Evolutionary conservation across 1,139 yeast species (phyloP).

Genomic region (Sporopachydermia cereana): DNA sequence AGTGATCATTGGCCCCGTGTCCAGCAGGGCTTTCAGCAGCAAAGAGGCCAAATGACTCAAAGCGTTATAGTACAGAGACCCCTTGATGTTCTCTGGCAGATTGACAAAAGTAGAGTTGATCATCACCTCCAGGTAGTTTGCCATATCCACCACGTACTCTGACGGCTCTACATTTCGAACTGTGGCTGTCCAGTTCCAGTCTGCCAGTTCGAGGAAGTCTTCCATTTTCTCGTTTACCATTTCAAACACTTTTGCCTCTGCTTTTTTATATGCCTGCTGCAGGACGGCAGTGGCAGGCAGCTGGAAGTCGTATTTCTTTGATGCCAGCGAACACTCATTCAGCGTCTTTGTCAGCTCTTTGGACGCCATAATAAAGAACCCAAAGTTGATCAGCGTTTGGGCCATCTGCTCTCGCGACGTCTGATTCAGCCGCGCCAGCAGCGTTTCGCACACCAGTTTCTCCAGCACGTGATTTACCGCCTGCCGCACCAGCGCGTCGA

Average conservation of each 20-base stretch:
- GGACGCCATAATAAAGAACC: conserved; percentile 59
- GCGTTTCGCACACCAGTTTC: conserved; percentile 58
- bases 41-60: conserved; percentile 76
- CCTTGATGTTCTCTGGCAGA: conserved; percentile 66
- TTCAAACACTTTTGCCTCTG: conserved; percentile 73
- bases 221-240: conserved; percentile 67
- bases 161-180: conserved; percentile 50
- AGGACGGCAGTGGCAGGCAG: conserved; percentile 47
- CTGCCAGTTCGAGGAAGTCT: conserved; percentile 75
- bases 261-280: conserved; percentile 50
- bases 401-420: conserved; percentile 84
- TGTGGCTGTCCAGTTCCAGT: conserved; percentile 65
- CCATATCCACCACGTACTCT: conserved; percentile 69
- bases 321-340: conserved; percentile 20
- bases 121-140: conserved; percentile 77
- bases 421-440: conserved; percentile 48
- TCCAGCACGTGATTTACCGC: conserved; percentile 61
- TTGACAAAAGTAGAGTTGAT: conserved; percentile 80
- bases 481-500: conserved; percentile 39
- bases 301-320: conserved; percentile 29
- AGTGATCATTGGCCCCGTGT: conserved; percentile 30
- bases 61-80: conserved; percentile 71
- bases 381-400: conserved; percentile 79
- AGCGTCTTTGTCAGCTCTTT: conserved; percentile 30
- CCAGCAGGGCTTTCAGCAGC: conserved; percentile 50